A percentile compares a stretch with the other conserved stretches of the same genome.
Evolutionary conservation across 2,329 filamentous ascomycete genomes (phyloP).

Genomic region (Penicillium fuscoglaucum): DNA sequence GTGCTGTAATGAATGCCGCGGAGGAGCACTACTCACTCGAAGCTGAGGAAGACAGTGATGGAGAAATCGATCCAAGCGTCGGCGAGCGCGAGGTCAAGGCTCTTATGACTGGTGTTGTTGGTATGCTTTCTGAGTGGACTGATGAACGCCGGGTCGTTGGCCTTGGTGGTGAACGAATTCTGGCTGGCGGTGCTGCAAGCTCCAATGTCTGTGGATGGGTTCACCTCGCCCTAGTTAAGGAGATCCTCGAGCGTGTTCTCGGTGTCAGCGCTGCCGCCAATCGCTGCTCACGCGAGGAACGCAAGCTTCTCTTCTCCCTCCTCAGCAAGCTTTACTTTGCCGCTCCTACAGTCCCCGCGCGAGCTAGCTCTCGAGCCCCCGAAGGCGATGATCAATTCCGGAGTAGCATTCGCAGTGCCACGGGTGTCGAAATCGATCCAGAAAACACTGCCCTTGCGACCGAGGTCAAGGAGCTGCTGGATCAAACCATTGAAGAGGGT

Average conservation of each 20-base stretch:
- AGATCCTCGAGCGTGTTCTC: conserved; percentile 73
- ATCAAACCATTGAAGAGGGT: conserved; percentile 55
- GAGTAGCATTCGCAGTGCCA: conserved; percentile 47
- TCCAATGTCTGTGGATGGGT: conserved; percentile 66
- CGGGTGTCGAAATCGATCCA: conserved; percentile 53
- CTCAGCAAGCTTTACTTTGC: conserved; percentile 81
- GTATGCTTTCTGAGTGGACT: conserved; percentile 86
- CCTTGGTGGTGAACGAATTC: conserved; percentile 53
- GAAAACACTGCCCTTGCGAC: conserved; percentile 55
- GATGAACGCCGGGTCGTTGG: conserved; percentile 77
- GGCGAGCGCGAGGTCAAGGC: conserved; percentile 57
- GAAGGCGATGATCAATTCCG: conserved; percentile 64
- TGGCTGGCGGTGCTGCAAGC: conserved; percentile 56
- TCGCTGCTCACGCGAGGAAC: conserved; percentile 66
- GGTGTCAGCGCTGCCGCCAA: conserved; percentile 43
- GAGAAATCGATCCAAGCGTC: conserved; percentile 74
- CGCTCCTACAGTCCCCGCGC: conserved; percentile 56
- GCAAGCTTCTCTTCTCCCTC: conserved; percentile 74
- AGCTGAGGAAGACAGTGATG: conserved; percentile 71
- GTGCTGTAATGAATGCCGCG: conserved; percentile 61
- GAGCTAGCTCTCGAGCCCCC: conserved; percentile 42
- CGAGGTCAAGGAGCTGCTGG: conserved; percentile 57
- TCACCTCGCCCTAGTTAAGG: conserved; percentile 74
- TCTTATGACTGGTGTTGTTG: conserved; percentile 73
- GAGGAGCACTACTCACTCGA: conserved; percentile 70